phyloP scores from a whole-genome alignment of 2,329 filamentous ascomycete genomes.

The Onygena corvina region DNA sequence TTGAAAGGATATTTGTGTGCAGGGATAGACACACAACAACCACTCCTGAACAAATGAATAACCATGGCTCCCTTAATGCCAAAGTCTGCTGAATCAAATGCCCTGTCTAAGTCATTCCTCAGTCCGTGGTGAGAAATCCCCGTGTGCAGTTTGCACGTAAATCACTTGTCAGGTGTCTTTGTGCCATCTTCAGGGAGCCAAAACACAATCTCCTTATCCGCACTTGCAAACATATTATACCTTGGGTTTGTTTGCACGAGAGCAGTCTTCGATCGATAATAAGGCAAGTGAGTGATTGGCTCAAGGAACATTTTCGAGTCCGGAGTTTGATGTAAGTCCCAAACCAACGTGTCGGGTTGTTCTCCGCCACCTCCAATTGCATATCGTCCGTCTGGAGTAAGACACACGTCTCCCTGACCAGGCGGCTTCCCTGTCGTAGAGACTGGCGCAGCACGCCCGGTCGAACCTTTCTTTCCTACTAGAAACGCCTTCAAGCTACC shows the following conservation, averaged over 20 bases:
- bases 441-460: slow-evolving; percentile 39
- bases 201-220: slow-evolving; percentile 70
- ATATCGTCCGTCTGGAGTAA: slow-evolving; percentile 79
- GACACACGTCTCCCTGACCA: slow-evolving; percentile 65
- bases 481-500: slow-evolving; percentile 67
- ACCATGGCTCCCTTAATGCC: too few relatives aligned
- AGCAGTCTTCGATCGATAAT: slow-evolving; percentile 42
- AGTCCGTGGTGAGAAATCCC: too few relatives aligned
- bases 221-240: slow-evolving; percentile 82
- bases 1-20: not conserved
- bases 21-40: not conserved
- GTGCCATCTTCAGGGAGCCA: slow-evolving; percentile 57
- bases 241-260: slow-evolving; percentile 52
- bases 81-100: too few relatives aligned
- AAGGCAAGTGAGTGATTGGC: slow-evolving; percentile 30
- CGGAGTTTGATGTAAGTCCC: slow-evolving; percentile 58
- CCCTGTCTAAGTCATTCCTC: too few relatives aligned
- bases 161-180: slow-evolving; percentile 26
- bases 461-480: slow-evolving; percentile 36
- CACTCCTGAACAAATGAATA: slow-evolving; percentile 4
- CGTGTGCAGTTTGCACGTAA: not conserved
- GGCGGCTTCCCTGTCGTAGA: slow-evolving; percentile 44
- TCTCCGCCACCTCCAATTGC: slow-evolving; percentile 65
- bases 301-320: slow-evolving; percentile 43
- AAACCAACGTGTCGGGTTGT: slow-evolving; percentile 63